A percentile compares a stretch with the other conserved stretches of the same genome.
These are phyloP conservation scores for Hypoxylon sp. DNA, from an alignment of 2,329 filamentous ascomycete species.

Conservation along the genomic window DNA sequence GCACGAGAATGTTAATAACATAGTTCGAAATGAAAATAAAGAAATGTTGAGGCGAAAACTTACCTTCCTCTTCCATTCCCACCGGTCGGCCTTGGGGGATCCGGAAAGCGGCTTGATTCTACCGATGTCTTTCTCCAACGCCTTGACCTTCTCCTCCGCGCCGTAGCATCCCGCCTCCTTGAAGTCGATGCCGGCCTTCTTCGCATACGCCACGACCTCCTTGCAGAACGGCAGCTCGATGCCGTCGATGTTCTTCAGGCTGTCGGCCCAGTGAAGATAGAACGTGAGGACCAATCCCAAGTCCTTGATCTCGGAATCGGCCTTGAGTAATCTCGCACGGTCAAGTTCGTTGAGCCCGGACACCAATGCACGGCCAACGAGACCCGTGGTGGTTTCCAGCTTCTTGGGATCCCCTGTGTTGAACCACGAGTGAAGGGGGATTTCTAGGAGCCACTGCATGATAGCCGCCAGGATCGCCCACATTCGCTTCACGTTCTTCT, in stretches of 20 bases:
- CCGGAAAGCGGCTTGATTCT: conserved; percentile 31
- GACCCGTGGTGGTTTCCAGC: conserved; percentile 18
- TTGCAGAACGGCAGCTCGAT: conserved; percentile 26
- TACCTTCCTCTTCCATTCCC: conserved; percentile 39
- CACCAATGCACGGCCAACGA: conserved; percentile 34
- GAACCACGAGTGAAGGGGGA: conserved; percentile 33
- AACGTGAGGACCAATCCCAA: conserved; percentile 34
- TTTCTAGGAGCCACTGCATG: conserved; percentile 35
- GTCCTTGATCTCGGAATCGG: conserved; percentile 37
- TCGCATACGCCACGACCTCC: conserved; percentile 37
- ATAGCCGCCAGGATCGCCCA: conserved; percentile 36
- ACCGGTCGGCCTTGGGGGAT: conserved; percentile 32
- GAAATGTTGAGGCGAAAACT: neutral
- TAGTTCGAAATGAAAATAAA: neutral
- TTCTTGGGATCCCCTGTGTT: conserved; percentile 31
- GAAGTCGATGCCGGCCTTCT: conserved; percentile 37
- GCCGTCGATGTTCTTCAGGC: conserved; percentile 13
- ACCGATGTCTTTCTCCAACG: conserved; percentile 40
- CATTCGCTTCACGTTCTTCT: conserved; percentile 34
- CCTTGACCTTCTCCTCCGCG: conserved; percentile 42
- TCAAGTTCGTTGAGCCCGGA: conserved; percentile 37
- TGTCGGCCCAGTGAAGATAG: conserved; percentile 32
- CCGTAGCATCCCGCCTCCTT: conserved; percentile 25
- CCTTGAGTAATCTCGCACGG: conserved; percentile 28
- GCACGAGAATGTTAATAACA: neutral